Conservation (phyloP, 129 eudicot genomes). For the Artemisia annua region DNA sequence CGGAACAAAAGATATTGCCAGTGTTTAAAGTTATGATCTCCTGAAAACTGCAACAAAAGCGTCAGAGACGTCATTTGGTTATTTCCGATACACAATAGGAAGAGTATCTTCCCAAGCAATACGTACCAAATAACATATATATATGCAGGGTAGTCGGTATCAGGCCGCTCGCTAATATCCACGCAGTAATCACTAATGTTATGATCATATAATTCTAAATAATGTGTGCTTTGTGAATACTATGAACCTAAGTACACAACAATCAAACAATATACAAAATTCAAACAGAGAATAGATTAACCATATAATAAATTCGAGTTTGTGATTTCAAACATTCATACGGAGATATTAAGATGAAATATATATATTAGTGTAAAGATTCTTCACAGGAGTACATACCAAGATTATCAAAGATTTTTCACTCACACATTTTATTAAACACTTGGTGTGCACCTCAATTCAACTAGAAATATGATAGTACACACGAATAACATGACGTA, state of each 20-base stretch:
- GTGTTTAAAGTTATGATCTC: constrained; percentile 88
- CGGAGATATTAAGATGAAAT: no score
- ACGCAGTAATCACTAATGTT: constrained; percentile 20
- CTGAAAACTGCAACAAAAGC: constrained; percentile 58
- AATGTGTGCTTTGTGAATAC: neutral
- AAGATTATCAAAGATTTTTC: neutral
- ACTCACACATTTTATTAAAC: no score
- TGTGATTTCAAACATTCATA: no score
- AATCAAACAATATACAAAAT: no score
- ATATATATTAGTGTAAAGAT: no score
- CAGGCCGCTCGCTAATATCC: constrained; percentile 68
- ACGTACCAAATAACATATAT: constrained; percentile 85
- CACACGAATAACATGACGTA: no score
- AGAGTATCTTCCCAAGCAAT: neutral
- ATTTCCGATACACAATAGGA: neutral
- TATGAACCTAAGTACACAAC: no score
- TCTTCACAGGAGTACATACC: no score
- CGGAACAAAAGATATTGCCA: constrained; percentile 81
- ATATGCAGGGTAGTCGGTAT: constrained; percentile 71
- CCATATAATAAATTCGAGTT: no score
- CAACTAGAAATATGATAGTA: no score
- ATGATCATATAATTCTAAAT: constrained; percentile 9
- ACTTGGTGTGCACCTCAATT: no score
- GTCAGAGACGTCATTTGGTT: neutral
- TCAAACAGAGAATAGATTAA: no score